Base-by-base conservation (phyloP, 345 rosid genomes). In the Trapa bicornis region DNA sequence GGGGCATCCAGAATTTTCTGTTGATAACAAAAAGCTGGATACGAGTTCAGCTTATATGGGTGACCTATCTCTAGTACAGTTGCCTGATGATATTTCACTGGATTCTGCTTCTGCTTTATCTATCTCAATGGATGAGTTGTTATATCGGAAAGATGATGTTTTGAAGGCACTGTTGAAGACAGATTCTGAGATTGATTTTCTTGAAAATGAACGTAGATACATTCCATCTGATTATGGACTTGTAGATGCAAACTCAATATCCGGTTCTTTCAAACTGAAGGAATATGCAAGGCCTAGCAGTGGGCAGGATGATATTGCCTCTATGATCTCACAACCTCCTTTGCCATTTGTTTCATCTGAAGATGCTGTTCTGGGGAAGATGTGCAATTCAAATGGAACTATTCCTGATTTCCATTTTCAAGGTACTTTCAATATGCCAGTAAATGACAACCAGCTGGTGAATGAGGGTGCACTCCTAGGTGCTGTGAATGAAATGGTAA, bases 111-210 rank as follows among this genome's bases (percentile, higher is more conserved):
- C 88, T 75, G 69, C 74, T 74, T 78, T 75, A 42, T 69, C 87
- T 64, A 77, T 86, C 61, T 82, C 84, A 37, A 66, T 84, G 83
- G 85, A 73, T 73, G 87, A 81, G 75, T 78, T 95, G 79, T 78
- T 85, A 71, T 43, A 80, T 16, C 83, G 78, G 86, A 95, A 86
- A 77, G 74, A 78, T 65, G 87, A 88, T 57, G 68, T 84, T 69
- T 81, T 79, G 71, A 95, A 91, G 80, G 83, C 77, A 33, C 66
- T 95, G 77, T 96, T 87, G 80, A 70, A 71, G 75, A 86, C 89
- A 0, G 99, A 95, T 70, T 79, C 86, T 42, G 94, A 95, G 83
- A 89, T 95, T 79, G 99, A 91, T 75, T 83, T 74, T 1, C 92
- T 86, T 71, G 99, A 91, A 78, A 89, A 71, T 77, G 90, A 95